A percentile compares a stretch with the other conserved stretches of the same genome.
These are phyloP conservation scores for Phytophthora litchii DNA, from an alignment of 352 stramenopile genomes.

Conservation along the genomic window DNA sequence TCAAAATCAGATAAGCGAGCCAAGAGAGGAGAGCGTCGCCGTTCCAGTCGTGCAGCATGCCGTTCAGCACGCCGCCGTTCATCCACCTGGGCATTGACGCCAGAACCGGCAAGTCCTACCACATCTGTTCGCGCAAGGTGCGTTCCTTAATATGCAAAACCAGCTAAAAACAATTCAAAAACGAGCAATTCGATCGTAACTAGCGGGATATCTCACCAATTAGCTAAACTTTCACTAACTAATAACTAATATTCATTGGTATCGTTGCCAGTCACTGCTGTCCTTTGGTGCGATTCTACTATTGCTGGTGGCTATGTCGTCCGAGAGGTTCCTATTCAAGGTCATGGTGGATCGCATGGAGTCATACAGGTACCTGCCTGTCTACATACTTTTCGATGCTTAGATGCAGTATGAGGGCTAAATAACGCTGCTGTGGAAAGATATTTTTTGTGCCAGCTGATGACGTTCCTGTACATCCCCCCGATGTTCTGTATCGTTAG, in stretches of 20 bases:
- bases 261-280: slow-evolving; percentile 61
- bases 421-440: slow-evolving; percentile 29
- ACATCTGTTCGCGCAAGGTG: slow-evolving; percentile 86
- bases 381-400: neutral
- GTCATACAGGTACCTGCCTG: slow-evolving; percentile 74
- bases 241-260: neutral
- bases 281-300: slow-evolving; percentile 76
- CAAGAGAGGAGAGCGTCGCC: neutral
- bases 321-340: slow-evolving; percentile 89
- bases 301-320: slow-evolving; percentile 78
- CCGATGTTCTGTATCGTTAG: slow-evolving; percentile 87
- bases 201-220: too few species aligned
- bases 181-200: too few species aligned
- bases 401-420: neutral
- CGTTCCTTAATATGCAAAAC: neutral
- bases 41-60: too few species aligned
- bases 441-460: slow-evolving; percentile 89
- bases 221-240: slow-evolving; percentile 11
- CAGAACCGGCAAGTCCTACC: slow-evolving; percentile 85
- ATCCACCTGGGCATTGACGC: slow-evolving; percentile 85
- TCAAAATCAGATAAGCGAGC: neutral
- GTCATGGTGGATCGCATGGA: slow-evolving; percentile 90
- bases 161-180: slow-evolving; percentile 5
- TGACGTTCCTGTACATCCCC: slow-evolving; percentile 90
- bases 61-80: slow-evolving; percentile 70